These are phyloP conservation scores for Podosphaera fusca DNA, from an alignment of 2,329 filamentous ascomycete genomes.

Conservation along the genomic window DNA sequence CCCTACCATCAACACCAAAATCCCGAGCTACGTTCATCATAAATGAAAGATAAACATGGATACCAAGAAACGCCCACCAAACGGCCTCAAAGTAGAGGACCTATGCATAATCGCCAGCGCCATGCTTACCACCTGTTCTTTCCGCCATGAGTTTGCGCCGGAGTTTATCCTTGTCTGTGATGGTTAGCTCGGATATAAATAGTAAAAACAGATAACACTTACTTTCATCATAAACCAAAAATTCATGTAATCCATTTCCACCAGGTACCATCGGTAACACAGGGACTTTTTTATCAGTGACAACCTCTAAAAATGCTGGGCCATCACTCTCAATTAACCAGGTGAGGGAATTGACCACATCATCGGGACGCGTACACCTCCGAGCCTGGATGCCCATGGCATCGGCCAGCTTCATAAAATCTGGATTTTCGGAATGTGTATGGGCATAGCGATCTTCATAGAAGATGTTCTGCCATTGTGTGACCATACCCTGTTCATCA, in stretches of 20 bases:
- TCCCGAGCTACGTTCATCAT: too few relatives aligned
- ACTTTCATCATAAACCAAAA: constrained; percentile 69
- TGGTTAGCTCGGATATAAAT: constrained; percentile 2
- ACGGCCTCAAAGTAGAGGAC: too few relatives aligned
- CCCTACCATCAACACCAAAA: too few relatives aligned
- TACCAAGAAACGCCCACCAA: too few relatives aligned
- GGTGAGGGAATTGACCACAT: constrained; percentile 53
- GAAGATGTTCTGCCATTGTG: constrained; percentile 94
- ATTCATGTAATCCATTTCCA: constrained; percentile 74
- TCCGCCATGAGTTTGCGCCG: constrained; percentile 43
- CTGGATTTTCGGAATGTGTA: constrained; percentile 85
- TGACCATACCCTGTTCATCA: constrained; percentile 96
- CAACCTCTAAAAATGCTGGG: constrained; percentile 78
- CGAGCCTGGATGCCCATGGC: constrained; percentile 71
- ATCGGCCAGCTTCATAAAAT: constrained; percentile 82
- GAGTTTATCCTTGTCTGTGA: constrained; percentile 39
- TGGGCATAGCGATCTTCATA: constrained; percentile 85
- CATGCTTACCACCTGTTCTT: constrained; percentile 23
- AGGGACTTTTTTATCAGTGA: constrained; percentile 78
- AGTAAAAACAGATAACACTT: constrained; percentile 17
- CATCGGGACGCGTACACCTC: constrained; percentile 48
- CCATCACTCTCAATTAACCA: constrained; percentile 81
- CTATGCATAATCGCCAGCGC: not conserved
- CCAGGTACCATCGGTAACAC: constrained; percentile 95
- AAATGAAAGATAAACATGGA: too few relatives aligned